Percentiles rank a stretch among this genome's conserved stretches.
These are phyloP conservation scores for Neopestalotiopsis sp. DNA, from an alignment of 2,329 filamentous ascomycete genomes.

Conservation along the genomic window DNA sequence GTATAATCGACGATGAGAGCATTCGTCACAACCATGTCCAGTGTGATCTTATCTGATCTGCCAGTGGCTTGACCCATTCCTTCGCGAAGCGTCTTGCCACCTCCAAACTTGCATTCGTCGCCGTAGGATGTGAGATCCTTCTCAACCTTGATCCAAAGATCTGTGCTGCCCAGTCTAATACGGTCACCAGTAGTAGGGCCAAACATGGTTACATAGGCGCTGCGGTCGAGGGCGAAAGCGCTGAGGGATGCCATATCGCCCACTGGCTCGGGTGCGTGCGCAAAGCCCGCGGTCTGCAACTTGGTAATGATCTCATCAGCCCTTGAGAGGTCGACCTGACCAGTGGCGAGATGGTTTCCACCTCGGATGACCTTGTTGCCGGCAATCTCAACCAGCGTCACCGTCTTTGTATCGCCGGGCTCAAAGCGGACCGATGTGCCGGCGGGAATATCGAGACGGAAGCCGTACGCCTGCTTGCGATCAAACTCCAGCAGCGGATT, in stretches of 20 bases:
- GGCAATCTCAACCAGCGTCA: conserved; percentile 86
- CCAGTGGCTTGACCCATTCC: conserved; percentile 95
- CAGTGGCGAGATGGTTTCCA: conserved; percentile 81
- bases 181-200: conserved; percentile 88
- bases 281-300: conserved; percentile 76
- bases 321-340: conserved; percentile 69
- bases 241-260: conserved; percentile 60
- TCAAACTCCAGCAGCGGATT: conserved; percentile 92
- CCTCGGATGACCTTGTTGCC: conserved; percentile 82
- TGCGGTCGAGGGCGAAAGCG: conserved; percentile 74
- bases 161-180: conserved; percentile 81
- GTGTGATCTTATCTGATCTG: conserved; percentile 69
- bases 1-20: conserved; percentile 89
- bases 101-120: conserved; percentile 94
- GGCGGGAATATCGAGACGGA: conserved; percentile 85
- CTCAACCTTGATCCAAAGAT: conserved; percentile 91
- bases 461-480: conserved; percentile 81
- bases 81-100: conserved; percentile 90
- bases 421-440: conserved; percentile 94
- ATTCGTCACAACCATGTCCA: conserved; percentile 89
- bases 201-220: conserved; percentile 87
- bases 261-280: conserved; percentile 73
- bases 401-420: conserved; percentile 89
- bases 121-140: conserved; percentile 84
- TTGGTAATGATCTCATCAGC: conserved; percentile 69